Base-by-base conservation (phyloP, 306 rosid species). In the Prunus armeniaca region DNA sequence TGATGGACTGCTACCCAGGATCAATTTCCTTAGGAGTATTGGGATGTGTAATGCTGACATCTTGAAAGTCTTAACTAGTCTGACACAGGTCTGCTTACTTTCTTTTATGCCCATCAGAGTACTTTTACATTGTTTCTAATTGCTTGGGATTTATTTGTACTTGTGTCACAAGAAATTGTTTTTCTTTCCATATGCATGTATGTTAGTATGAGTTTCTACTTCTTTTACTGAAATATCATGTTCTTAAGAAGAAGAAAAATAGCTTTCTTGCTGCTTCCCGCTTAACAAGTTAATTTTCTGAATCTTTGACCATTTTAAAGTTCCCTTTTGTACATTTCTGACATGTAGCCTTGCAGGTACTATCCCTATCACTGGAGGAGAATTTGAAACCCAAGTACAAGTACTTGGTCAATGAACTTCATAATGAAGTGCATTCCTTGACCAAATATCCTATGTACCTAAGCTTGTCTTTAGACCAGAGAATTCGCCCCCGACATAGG, bases 401-500 rank as follows among this genome's bases (percentile, higher is more conserved):
- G 92, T 96, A 96, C 82, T 83, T 96, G 90, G 82, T 96, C 67
- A 91, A 96, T 73, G 97, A 96, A 87, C 98, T 96, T 47, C 79
- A 79, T 66, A 96, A 96, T 67, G 99, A 96, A 84, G 99, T 91
- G 65, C 80, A 87, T 20, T 89, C 96, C 68, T 84, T 96, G 97
- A 92, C 97, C 79, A 96, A 92, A 80, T 96, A 96, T 82, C 99
- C 99, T 0, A 89, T 82, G 91, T 96, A 96, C 81, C 88, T 96
- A 67, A 96, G 98, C 88, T 85, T 96, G 84, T 92, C 99, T 54
- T 85, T 96, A 77, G 97, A 96, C 73, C 97, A 96, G 86, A 89
- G 99, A 88, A 96, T 96, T 61, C 99, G 99, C 34, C 99, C 99
- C 71, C 99, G 99, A 65, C 98, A 96, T 77, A 86, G 84, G 82